These are phyloP conservation scores for Globisporangium lucens DNA, from an alignment of 352 stramenopile genomes.

Conservation along the genomic window DNA sequence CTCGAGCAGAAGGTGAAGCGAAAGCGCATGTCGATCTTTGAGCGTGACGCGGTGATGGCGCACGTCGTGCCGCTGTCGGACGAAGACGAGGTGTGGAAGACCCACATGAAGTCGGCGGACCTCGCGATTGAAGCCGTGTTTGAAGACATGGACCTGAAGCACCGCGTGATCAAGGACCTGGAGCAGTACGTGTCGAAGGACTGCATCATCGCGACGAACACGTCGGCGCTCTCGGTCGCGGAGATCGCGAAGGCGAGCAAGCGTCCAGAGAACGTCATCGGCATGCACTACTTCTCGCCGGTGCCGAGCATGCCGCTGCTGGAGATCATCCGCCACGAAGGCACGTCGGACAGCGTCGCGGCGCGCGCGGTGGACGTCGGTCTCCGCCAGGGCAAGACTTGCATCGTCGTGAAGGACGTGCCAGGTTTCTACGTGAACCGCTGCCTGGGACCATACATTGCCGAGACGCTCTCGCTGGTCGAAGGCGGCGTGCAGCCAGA, in stretches of 20 bases:
- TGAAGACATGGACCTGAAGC: slow-evolving; percentile 97
- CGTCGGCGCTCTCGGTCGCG: slow-evolving; percentile 94
- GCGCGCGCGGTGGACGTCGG: slow-evolving; percentile 94
- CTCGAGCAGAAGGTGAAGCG: slow-evolving; percentile 95
- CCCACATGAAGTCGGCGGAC: slow-evolving; percentile 92
- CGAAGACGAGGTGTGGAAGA: slow-evolving; percentile 88
- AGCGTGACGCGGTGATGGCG: slow-evolving; percentile 90
- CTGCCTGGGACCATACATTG: slow-evolving; percentile 94
- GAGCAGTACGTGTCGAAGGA: slow-evolving; percentile 92
- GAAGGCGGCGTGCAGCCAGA: slow-evolving; percentile 91
- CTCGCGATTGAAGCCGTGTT: slow-evolving; percentile 98
- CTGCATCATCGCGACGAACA: slow-evolving; percentile 98
- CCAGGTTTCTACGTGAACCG: slow-evolving; percentile 99
- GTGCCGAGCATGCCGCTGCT: slow-evolving; percentile 97
- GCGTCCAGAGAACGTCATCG: slow-evolving; percentile 91
- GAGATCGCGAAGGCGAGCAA: slow-evolving; percentile 90
- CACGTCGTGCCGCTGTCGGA: slow-evolving; percentile 93
- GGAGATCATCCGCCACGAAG: slow-evolving; percentile 97
- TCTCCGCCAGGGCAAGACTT: slow-evolving; percentile 97
- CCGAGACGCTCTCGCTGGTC: slow-evolving; percentile 89
- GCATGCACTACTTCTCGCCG: slow-evolving; percentile 99
- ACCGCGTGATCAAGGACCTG: slow-evolving; percentile 93
- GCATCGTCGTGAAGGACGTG: slow-evolving; percentile 98
- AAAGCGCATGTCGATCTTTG: slow-evolving; percentile 90
- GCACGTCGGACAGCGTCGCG: slow-evolving; percentile 86